phyloP scores from a whole-genome alignment of 306 rosid genomes.

The Acacia crassicarpa region DNA sequence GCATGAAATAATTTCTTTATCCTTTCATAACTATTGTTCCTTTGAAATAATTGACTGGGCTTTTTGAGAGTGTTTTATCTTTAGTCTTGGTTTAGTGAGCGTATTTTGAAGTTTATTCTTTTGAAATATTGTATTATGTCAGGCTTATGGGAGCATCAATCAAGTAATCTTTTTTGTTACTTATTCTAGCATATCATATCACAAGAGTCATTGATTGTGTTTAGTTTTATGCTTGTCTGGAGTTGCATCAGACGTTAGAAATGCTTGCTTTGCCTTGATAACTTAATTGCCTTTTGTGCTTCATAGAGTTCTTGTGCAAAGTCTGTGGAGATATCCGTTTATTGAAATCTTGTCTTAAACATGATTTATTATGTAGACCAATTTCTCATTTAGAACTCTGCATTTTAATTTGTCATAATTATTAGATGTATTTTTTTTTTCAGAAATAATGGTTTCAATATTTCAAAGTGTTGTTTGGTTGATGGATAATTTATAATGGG shows the following conservation, averaged over 20 bases:
- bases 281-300: background rate
- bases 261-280: constrained; percentile 18
- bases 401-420: background rate
- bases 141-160: background rate
- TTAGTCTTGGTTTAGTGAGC: background rate
- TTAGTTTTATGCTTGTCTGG: background rate
- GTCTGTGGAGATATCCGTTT: background rate
- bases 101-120: background rate
- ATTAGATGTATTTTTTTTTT: background rate
- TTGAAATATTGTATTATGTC: background rate
- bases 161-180: background rate
- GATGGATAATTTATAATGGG: background rate
- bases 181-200: background rate
- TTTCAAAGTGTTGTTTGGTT: constrained; percentile 1
- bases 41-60: background rate
- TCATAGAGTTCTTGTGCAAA: background rate
- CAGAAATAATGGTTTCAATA: background rate
- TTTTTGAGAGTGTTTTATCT: background rate
- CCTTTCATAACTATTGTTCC: background rate
- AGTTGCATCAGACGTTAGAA: background rate
- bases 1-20: background rate
- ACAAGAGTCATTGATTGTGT: background rate
- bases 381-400: background rate
- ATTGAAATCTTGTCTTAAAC: background rate
- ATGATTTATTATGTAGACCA: background rate